Percentiles rank a stretch among this genome's conserved stretches.
These are phyloP conservation scores for Acacia acuminata DNA, from an alignment of 306 rosid species.

Conservation along the genomic window DNA sequence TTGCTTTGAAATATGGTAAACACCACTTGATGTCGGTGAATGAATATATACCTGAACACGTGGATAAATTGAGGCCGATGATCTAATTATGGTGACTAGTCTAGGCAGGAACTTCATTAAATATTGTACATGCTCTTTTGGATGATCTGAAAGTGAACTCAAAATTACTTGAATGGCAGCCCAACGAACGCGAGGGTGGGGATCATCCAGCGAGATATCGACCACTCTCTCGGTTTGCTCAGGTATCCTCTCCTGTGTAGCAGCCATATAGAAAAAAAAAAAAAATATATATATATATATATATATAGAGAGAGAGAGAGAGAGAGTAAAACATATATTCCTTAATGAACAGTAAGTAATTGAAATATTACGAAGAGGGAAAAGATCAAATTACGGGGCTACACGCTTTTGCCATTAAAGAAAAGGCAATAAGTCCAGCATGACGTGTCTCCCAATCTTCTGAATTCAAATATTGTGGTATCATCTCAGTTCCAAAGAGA, in stretches of 20 bases:
- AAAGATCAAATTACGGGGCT: neutral
- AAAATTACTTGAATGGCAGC: constrained; percentile 21
- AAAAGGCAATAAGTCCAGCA: constrained; percentile 14
- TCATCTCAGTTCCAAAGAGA: neutral
- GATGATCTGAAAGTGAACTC: neutral
- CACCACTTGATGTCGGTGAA: neutral
- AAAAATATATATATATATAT: neutral
- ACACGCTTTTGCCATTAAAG: neutral
- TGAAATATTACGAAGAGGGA: neutral
- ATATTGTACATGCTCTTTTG: neutral
- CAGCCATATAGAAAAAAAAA: neutral
- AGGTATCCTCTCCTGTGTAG: neutral
- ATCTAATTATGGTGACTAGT: constrained; percentile 8
- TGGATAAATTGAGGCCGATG: neutral
- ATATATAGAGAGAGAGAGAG: too few relatives aligned
- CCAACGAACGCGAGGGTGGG: constrained; percentile 24
- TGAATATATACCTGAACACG: constrained; percentile 26
- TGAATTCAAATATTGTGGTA: neutral
- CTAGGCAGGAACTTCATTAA: neutral
- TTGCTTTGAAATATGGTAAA: neutral
- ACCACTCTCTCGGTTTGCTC: neutral
- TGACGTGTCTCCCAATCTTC: constrained; percentile 25
- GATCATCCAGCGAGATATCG: constrained; percentile 3
- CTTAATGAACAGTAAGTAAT: neutral
- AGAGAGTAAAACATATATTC: neutral